Conservation (phyloP, 768 basidiomycete species). For the Cubamyces lactineus region DNA sequence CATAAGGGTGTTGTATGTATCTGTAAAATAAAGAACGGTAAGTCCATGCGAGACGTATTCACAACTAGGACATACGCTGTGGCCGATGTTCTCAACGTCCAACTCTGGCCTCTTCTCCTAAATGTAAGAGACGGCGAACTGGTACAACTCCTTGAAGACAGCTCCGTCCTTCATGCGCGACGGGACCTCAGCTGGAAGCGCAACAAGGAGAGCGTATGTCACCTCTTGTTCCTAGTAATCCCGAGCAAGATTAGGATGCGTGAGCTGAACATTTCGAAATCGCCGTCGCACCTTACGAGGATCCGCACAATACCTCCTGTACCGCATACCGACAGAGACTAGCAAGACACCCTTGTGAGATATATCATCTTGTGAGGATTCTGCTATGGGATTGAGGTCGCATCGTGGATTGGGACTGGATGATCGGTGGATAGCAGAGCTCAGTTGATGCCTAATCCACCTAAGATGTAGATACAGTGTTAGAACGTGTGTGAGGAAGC, state of each 20-base stretch:
- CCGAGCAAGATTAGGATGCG: not conserved
- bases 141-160: slow-evolving; percentile 79
- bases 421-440: slow-evolving; percentile 93
- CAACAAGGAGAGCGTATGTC: slow-evolving; percentile 77
- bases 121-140: slow-evolving; percentile 68
- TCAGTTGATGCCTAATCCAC: slow-evolving; percentile 90
- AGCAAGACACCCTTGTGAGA: slow-evolving; percentile 89
- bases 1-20: too few relatives aligned
- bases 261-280: slow-evolving; percentile 14
- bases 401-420: slow-evolving; percentile 94
- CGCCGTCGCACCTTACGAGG: slow-evolving; percentile 69
- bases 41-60: too few relatives aligned
- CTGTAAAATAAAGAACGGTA: slow-evolving; percentile 45
- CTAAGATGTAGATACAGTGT: slow-evolving; percentile 43
- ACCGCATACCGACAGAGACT: slow-evolving; percentile 85
- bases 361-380: slow-evolving; percentile 82
- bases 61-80: slow-evolving; percentile 60
- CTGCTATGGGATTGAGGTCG: slow-evolving; percentile 85
- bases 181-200: slow-evolving; percentile 79
- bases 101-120: slow-evolving; percentile 80
- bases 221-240: slow-evolving; percentile 82
- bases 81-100: slow-evolving; percentile 88
- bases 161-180: slow-evolving; percentile 80
- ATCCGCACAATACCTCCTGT: slow-evolving; percentile 92
- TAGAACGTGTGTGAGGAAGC: not conserved